A percentile compares a stretch with the other conserved stretches of the same genome.
phyloP scores from a whole-genome alignment of 495 filamentous ascomycete genomes.

The Lineolata rhizophorae region DNA sequence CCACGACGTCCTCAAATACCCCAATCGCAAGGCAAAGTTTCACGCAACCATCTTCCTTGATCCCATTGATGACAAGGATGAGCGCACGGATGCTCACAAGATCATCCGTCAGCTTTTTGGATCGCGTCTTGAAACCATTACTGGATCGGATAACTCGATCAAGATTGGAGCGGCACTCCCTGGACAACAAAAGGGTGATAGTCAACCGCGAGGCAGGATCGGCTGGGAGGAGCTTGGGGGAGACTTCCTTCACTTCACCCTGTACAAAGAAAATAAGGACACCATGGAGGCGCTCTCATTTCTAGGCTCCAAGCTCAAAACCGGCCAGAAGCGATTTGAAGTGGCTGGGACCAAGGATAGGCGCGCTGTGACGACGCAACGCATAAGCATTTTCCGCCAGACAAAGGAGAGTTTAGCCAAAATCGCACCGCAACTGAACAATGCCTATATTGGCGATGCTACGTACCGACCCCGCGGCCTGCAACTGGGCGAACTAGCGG shows the following conservation, averaged over 20 bases:
- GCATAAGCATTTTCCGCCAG: slow-evolving; percentile 49
- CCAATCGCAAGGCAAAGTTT: slow-evolving; percentile 18
- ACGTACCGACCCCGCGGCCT: slow-evolving; percentile 45
- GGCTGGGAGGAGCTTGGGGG: slow-evolving; percentile 46
- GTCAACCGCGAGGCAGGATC: slow-evolving; percentile 15
- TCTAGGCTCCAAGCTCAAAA: slow-evolving; percentile 42
- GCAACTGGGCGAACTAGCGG: slow-evolving; percentile 58
- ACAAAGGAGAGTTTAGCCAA: slow-evolving; percentile 36
- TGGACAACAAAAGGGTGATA: slow-evolving; percentile 7
- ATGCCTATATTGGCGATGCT: slow-evolving; percentile 55
- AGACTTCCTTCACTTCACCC: slow-evolving; percentile 71
- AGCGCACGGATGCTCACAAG: slow-evolving; percentile 42
- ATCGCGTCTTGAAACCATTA: slow-evolving; percentile 40
- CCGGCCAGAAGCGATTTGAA: slow-evolving; percentile 46
- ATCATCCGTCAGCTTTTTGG: slow-evolving; percentile 45
- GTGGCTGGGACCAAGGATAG: slow-evolving; percentile 92
- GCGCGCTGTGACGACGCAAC: slow-evolving; percentile 69
- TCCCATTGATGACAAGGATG: slow-evolving; percentile 31
- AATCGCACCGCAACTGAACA: slow-evolving; percentile 38
- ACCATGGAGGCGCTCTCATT: slow-evolving; percentile 79
- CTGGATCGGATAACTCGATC: slow-evolving; percentile 35
- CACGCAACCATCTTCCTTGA: slow-evolving; percentile 17
- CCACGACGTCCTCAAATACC: slow-evolving; percentile 8
- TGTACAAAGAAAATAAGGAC: slow-evolving; percentile 97
- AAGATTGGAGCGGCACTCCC: slow-evolving; percentile 28